A percentile compares a stretch with the other conserved stretches of the same genome.
These are phyloP conservation scores for Cymbopogon flexuosus DNA, from an alignment of 202 grass and related monocot genomes.

Conservation along the genomic window DNA sequence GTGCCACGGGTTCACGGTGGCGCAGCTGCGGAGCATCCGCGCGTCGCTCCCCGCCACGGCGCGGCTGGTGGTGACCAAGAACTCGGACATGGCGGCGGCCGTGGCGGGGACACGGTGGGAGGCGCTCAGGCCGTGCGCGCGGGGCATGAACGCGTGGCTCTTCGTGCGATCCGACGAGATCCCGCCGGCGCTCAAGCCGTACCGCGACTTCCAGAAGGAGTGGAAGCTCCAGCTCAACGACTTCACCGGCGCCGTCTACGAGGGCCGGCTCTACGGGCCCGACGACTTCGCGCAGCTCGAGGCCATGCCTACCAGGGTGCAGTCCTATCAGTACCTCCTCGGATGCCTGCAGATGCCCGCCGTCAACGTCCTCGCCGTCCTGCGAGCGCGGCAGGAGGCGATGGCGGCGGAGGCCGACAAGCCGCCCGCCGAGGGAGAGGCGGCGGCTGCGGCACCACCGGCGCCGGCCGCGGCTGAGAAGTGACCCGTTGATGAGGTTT, in stretches of 20 bases:
- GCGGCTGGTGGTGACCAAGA: constrained; percentile 75
- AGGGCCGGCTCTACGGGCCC: constrained; percentile 70
- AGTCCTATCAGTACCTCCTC: constrained; percentile 78
- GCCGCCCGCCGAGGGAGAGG: constrained; percentile 14
- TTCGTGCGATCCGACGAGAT: constrained; percentile 97
- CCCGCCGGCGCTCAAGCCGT: constrained; percentile 64
- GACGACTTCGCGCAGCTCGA: constrained; percentile 82
- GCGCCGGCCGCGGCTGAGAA: constrained; percentile 9
- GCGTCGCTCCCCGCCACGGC: constrained; percentile 45
- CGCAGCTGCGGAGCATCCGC: constrained; percentile 80
- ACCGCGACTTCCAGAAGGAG: constrained; percentile 89
- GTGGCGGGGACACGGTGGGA: constrained; percentile 75
- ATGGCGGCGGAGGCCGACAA: constrained; percentile 16
- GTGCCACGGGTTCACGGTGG: constrained; percentile 82
- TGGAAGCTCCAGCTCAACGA: constrained; percentile 73
- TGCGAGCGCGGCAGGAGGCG: constrained; percentile 54
- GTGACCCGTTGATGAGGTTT: constrained; percentile 15
- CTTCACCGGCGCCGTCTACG: constrained; percentile 85
- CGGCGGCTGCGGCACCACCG: neutral
- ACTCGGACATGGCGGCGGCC: constrained; percentile 72
- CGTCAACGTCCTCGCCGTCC: constrained; percentile 59
- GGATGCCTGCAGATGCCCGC: constrained; percentile 74
- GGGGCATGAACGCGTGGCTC: constrained; percentile 91
- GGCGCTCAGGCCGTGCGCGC: constrained; percentile 56
- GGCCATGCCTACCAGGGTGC: constrained; percentile 69